Evolutionary conservation across 2,329 filamentous ascomycete genomes (phyloP), one percentile per base, ranked within the genome.

Genomic region (Epicoccum nigrum): DNA sequence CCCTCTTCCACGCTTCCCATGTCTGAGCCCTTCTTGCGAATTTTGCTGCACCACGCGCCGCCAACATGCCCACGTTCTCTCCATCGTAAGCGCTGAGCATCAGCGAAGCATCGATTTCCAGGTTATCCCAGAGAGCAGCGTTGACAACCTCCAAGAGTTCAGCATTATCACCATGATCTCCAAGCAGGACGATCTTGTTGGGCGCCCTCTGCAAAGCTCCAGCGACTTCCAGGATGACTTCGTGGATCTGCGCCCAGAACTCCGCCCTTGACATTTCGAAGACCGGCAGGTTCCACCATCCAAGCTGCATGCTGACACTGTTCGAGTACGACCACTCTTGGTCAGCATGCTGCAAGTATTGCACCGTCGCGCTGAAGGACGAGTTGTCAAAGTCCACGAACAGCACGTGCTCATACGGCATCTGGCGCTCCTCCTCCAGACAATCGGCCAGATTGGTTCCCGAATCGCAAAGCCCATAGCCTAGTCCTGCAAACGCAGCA

Each of bases 211-310:
- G 32, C 21, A 59, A 13, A 3, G 52, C 41, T 2, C 48, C 41
- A 0, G 55, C 54, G 6, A 61, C 56, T 15, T 58, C 47, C 0
- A 60, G 31, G 9, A 68, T 59, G 11, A 57, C 48, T 31, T 63
- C 58, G 17, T 66, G 60, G 2, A 68, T 56, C 11, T 51, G 42
- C 8, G 58, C 51, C 64, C 62, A 67, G 30, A 65, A 68, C 13
- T 52, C 56, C 11, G 60, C 62, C 20, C 66, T 55, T 7, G 60
- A 51, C 1, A 57, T 50, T 19, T 65, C 59, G 28, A 59, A 58
- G 2, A 65, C 51, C 1, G 66, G 64, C 17, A 68, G 50, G 11
- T 59, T 54, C 58, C 59, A 68, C 64, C 66, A 67, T 12, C 66
- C 64, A 5, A 66, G 63, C 7, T 54, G 40, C 7, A 55, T 35